Evolutionary conservation across 2,329 filamentous ascomycete genomes (phyloP), one percentile per base, ranked within the genome.

Genomic region (Apiospora kogelbergensis): DNA sequence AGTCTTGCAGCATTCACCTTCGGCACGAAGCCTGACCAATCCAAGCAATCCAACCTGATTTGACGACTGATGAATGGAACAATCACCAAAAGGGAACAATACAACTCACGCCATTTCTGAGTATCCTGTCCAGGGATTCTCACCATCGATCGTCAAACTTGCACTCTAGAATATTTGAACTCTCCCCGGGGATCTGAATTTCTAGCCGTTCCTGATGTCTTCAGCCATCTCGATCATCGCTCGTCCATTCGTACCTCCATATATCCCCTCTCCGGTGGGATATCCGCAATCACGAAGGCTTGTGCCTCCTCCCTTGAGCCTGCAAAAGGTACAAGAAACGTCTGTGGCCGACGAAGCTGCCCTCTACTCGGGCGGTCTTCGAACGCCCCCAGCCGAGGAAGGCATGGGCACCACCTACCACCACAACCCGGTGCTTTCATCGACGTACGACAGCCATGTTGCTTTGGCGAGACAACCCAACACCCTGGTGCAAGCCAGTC

Each of bases 331-430:
- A 20, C 74, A 71, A 68, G 69, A 71, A 33, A 69, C 65, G 41
- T 70, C 67, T 68, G 70, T 72, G 63, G 72, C 68, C 26, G 70
- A 71, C 71, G 73, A 74, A 74, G 73, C 73, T 74, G 46, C 72
- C 70, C 71, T 74, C 40, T 76, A 73, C 68, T 76, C 68, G 70
- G 74, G 77, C 76, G 84, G 85, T 70, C 81, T 87, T 74, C 81
- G 79, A 75, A 86, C 85, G 70, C 85, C 86, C 66, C 85, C 85
- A 48, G 77, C 80, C 72, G 85, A 87, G 80, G 80, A 82, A 70
- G 84, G 69, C 60, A 83, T 88, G 86, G 85, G 82, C 73, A 80
- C 84, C 71, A 80, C 83, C n/a, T 88, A 87, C 72, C 84, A 86
- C 60, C 67, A 66, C 66, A 79, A 80, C 64, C 73, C 82, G 15